Base-by-base conservation (phyloP, 2,329 filamentous ascomycete species). In the Parasarocladium wereldwijsianum region DNA sequence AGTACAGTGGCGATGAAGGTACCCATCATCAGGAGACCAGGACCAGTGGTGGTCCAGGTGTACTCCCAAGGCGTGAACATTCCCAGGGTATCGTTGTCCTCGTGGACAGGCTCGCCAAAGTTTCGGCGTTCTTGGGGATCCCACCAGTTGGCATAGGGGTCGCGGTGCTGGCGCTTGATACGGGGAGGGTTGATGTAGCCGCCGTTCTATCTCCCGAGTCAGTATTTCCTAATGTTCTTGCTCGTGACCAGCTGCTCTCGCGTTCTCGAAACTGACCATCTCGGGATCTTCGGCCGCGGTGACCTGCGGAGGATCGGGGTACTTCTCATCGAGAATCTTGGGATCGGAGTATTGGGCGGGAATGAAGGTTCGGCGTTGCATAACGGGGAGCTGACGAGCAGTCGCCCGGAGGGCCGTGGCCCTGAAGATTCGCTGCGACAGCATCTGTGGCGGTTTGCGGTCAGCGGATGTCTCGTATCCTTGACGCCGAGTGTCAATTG, bases 111-210 rank as follows among this genome's bases (percentile, higher is more conserved):
- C 58, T 98, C 92, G 56, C 86, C 86, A 52, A 82, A 96, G 67
- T 98, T 96, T 47, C 90, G 75, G 52, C 86, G 77, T 57, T 96
- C 90, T 61, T 98, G 90, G 56, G 85, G 80, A 59, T 98, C 87
- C 83, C 85, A 96, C 84, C 85, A 98, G 50, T 83, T 76, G 50
- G 58, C 87, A 53, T 96, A 72, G 20, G 92, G 90, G 55, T 96
- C 90, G 52, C 90, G 83, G 61, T 84, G 81, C 55, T 85, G 77
- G 43, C 87, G 80, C 67, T 93, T 94, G 57, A 87, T 62, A 32
- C 66, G 58, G 10, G 75, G 72, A 34, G 82, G 80, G 58, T 86
- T 84, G 49, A 81, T 68, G 55, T 84, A 90, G 54, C 78, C 79
- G 48, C 82, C 83, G 55, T 86, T 92, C 80, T 86, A 51, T n/a